Conservation (phyloP, 148 eudicot species). For the Euryodendron excelsum region DNA sequence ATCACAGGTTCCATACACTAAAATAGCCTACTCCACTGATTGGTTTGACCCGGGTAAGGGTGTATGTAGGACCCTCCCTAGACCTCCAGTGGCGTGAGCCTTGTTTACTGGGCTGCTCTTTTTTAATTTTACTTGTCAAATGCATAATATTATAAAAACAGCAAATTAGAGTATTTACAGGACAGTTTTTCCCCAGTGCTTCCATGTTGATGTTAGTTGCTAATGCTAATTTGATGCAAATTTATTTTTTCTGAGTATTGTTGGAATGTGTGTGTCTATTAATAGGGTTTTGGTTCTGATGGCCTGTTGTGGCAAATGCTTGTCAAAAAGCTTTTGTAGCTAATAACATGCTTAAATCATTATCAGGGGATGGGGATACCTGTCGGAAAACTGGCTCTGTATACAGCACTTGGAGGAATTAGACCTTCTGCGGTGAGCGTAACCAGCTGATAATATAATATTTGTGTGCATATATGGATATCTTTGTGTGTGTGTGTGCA, state of each 20-base stretch:
- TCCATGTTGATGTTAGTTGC: background rate
- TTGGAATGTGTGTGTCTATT: background rate
- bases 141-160: too few relatives aligned
- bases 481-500: background rate
- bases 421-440: slow-evolving; percentile 83
- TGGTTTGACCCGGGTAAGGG: too few relatives aligned
- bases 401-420: slow-evolving; percentile 95
- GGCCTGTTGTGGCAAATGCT: background rate
- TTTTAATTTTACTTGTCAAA: too few relatives aligned
- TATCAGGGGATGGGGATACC: slow-evolving; percentile 99
- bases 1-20: too few relatives aligned
- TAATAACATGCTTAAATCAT: background rate
- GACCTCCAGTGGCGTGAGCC: too few relatives aligned
- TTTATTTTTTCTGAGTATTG: background rate
- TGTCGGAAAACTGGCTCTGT: slow-evolving; percentile 83
- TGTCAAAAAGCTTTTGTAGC: background rate
- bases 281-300: too few relatives aligned
- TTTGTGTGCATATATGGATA: background rate
- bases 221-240: background rate
- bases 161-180: background rate
- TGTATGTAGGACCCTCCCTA: too few relatives aligned
- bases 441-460: background rate
- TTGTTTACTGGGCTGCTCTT: too few relatives aligned
- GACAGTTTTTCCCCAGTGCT: background rate
- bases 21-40: too few relatives aligned